Percentiles rank a stretch among this genome's conserved stretches.
Evolutionary conservation across 345 rosid species (phyloP).

Genomic region (Conringia planisiliqua): DNA sequence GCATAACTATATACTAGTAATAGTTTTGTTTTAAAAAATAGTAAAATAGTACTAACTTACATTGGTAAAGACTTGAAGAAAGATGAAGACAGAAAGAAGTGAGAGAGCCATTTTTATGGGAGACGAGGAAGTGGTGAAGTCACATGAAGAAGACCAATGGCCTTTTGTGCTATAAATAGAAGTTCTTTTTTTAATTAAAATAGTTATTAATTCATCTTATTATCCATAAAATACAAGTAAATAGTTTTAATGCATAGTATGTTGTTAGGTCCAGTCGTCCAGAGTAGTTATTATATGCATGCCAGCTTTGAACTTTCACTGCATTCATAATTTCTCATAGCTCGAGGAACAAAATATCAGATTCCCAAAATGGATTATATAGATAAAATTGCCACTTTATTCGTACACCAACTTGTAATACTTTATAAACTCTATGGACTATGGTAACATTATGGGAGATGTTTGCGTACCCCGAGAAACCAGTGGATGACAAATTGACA

Average conservation of each 20-base stretch:
- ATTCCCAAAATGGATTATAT: constrained; percentile 18
- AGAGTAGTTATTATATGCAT: constrained; percentile 31
- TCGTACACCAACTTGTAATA: constrained; percentile 24
- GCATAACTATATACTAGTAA: neutral
- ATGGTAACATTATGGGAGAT: neutral
- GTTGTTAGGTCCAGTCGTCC: constrained; percentile 10
- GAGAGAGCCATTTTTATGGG: constrained; percentile 24
- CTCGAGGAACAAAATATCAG: constrained; percentile 22
- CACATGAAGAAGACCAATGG: constrained; percentile 1
- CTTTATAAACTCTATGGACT: neutral
- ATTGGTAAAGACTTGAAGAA: neutral
- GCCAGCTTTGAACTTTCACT: constrained; percentile 33
- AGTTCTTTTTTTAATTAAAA: neutral
- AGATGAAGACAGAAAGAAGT: constrained; percentile 12
- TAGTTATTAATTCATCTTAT: neutral
- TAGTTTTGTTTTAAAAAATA: neutral
- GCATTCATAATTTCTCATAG: constrained; percentile 20
- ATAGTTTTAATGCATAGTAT: constrained; percentile 7
- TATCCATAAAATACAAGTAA: neutral
- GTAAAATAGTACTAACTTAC: constrained; percentile 1
- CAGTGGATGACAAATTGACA: constrained; percentile 15
- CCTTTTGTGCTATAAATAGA: constrained; percentile 30
- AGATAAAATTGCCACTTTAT: constrained; percentile 7
- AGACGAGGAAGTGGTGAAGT: constrained; percentile 27
- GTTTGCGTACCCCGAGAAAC: constrained; percentile 5